These are phyloP conservation scores for Erodium texanum DNA, from an alignment of 441 rosid genomes.

Conservation along the genomic window DNA sequence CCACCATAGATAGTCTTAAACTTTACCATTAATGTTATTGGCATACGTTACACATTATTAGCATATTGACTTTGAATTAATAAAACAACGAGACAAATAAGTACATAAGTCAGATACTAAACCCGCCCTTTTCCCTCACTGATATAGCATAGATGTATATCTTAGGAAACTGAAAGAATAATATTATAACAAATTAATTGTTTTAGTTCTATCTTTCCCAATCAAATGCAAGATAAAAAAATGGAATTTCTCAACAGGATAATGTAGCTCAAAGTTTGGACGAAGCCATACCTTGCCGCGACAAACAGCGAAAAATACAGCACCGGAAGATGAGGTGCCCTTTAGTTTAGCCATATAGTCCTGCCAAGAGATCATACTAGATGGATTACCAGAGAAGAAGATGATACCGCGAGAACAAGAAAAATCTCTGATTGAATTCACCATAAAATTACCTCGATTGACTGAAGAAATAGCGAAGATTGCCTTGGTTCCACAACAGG, in stretches of 20 bases:
- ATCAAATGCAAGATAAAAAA: constrained; percentile 1
- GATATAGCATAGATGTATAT: background rate
- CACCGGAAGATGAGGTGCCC: constrained; percentile 70
- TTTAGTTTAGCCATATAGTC: constrained; percentile 77
- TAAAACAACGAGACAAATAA: background rate
- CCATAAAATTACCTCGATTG: constrained; percentile 54
- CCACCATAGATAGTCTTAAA: constrained; percentile 15
- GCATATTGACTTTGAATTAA: background rate
- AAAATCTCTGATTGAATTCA: constrained; percentile 15
- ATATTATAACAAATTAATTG: background rate
- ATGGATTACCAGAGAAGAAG: constrained; percentile 10
- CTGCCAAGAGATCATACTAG: constrained; percentile 28
- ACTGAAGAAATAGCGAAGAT: constrained; percentile 59
- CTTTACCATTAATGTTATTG: constrained; percentile 2
- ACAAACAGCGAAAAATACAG: constrained; percentile 91
- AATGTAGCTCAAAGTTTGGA: constrained; percentile 7
- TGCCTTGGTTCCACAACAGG: constrained; percentile 96
- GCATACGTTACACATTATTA: background rate
- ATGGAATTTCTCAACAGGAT: constrained; percentile 6
- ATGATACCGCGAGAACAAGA: constrained; percentile 14
- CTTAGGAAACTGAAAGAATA: background rate
- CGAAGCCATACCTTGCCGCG: constrained; percentile 79
- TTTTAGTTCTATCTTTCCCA: background rate
- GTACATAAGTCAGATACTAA: background rate
- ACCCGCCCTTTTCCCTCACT: background rate